Evolutionary conservation across 78 protist species (phyloP).

Genomic region (Planoprotostelium fungivorum): DNA sequence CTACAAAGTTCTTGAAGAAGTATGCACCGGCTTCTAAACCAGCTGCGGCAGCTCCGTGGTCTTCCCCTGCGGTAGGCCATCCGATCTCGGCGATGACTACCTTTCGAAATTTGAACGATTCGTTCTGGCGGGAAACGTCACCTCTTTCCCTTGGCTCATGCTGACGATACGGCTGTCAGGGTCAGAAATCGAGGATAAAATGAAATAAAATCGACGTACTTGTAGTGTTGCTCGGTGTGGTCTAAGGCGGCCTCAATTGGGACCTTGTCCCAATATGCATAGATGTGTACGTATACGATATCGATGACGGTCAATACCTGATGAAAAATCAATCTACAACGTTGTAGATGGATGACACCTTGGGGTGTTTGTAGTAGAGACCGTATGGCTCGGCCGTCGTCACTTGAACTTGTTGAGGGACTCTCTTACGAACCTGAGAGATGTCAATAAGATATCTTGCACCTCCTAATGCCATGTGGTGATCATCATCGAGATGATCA

Average conservation of each 20-base stretch:
- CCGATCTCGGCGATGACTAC: background rate
- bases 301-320: background rate
- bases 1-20: background rate
- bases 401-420: background rate
- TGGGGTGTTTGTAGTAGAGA: background rate
- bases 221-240: background rate
- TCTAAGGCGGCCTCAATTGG: background rate
- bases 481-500: background rate
- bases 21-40: background rate
- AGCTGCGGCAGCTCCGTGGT: background rate
- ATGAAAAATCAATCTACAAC: too few species aligned
- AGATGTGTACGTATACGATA: background rate
- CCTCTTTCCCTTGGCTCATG: background rate
- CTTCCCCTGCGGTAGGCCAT: background rate
- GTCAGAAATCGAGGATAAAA: too few species aligned
- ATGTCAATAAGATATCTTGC: too few species aligned
- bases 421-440: background rate
- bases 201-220: background rate
- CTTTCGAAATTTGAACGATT: background rate
- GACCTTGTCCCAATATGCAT: background rate
- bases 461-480: too few species aligned
- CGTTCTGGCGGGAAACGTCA: background rate
- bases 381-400: background rate
- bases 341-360: background rate
- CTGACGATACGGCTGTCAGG: background rate